A percentile compares a stretch with the other conserved stretches of the same genome.
Evolutionary conservation across 176 grass and related monocot genomes (phyloP).

Genomic region (Hsuehochloa calcarea): DNA sequence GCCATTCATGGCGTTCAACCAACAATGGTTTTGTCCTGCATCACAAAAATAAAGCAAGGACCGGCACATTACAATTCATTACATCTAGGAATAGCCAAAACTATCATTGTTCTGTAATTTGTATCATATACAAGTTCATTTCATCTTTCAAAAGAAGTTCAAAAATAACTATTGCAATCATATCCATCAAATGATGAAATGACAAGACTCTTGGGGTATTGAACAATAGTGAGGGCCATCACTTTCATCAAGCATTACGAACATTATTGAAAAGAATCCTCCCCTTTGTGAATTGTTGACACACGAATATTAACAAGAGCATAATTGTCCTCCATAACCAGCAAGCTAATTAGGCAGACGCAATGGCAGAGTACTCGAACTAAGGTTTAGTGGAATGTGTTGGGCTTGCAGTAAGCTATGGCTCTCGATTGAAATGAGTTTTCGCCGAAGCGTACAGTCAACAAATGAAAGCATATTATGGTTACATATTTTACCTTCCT

Average conservation of each 20-base stretch:
- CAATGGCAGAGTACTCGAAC: background rate
- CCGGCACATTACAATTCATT: background rate
- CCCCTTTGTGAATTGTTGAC: background rate
- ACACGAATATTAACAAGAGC: background rate
- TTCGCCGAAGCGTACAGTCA: background rate
- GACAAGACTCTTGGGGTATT: background rate
- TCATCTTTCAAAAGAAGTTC: conserved; percentile 6
- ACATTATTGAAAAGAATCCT: background rate
- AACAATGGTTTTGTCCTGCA: conserved; percentile 50
- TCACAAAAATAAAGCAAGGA: conserved; percentile 15
- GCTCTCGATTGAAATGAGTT: background rate
- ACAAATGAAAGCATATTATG: background rate
- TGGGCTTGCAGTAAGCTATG: background rate
- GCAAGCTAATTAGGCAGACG: background rate
- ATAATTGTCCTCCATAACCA: conserved; percentile 11
- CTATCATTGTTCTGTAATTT: background rate
- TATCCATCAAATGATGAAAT: background rate
- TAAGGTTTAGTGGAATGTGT: background rate
- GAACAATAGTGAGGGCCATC: background rate
- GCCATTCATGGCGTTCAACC: conserved; percentile 48
- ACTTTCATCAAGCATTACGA: background rate
- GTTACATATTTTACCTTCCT: conserved; percentile 35
- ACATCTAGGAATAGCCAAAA: background rate
- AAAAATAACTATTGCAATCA: background rate
- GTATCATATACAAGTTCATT: background rate